These are phyloP conservation scores for Ministeria vibrans DNA, from an alignment of 78 protist species.

Conservation along the genomic window DNA sequence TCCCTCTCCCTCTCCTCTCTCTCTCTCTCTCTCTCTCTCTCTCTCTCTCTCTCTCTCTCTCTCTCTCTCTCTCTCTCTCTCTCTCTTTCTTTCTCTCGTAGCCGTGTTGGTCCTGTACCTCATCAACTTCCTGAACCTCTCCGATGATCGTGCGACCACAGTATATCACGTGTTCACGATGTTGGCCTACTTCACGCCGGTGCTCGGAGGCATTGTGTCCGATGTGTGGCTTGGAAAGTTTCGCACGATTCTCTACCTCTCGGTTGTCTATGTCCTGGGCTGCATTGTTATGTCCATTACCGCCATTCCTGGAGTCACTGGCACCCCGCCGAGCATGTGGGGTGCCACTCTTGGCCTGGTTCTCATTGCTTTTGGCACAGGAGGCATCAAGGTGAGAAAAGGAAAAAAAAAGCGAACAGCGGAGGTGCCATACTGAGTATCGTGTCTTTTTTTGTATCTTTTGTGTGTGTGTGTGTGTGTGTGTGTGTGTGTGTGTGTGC, in stretches of 20 bases:
- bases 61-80: not conserved
- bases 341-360: conserved; percentile 25
- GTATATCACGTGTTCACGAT: conserved; percentile 20
- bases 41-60: not conserved
- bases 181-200: conserved; percentile 21
- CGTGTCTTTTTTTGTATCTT: not conserved
- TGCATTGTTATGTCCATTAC: conserved; percentile 8
- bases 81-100: not conserved
- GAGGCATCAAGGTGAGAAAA: conserved; percentile 46
- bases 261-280: conserved; percentile 32
- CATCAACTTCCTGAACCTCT: conserved; percentile 17
- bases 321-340: conserved; percentile 10
- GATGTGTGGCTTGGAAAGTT: conserved; percentile 13
- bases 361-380: conserved; percentile 67
- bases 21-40: not conserved
- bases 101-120: conserved; percentile 44
- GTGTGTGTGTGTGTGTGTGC: not conserved
- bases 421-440: too few species aligned
- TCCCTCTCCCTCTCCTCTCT: not conserved
- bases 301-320: conserved; percentile 26
- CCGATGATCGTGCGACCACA: conserved; percentile 28
- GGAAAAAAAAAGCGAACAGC: too few species aligned
- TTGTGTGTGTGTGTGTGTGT: not conserved
- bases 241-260: conserved; percentile 23
- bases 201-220: conserved; percentile 36